Base-by-base conservation (phyloP, 805 yeast species). In the Yarrowia divulgata region DNA sequence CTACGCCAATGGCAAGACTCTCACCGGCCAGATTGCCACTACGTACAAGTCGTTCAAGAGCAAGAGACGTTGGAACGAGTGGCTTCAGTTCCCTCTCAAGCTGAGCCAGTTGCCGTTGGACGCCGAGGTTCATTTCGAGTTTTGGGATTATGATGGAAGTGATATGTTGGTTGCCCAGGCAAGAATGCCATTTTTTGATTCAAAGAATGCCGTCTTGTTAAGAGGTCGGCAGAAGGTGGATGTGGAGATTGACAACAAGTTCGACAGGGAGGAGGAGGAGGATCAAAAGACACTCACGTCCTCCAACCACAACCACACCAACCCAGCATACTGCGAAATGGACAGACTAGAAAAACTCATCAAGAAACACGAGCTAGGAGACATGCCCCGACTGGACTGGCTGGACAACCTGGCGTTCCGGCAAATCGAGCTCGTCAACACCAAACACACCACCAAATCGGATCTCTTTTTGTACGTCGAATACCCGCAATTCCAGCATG, bases 1-100 rank as follows among this genome's bases (percentile, higher is more conserved):
- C 0, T 77, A 76, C 39, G 79, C 83, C 32, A 81, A 82, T 23
- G 81, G 80, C 9, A 79, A 83, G 70, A 84, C 86, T 0, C 69
- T 86, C 32, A 83, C 87, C 0, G 75, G 82, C 4, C 87, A 88
- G 0, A 80, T 84, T 1, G 79, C 81, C 8, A 83, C 88, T 0
- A 77, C 85, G 1, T 85, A 85, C 71, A 81, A 82, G 39, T 81
- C 85, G 2, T 84, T 85, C 71, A 80, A 81, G 70, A 69, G 73
- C 34, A 58, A 71, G 40, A 84, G 84, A 74, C 84, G 76, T 60
- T 91, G 95, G 93, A 85, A 89, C 73, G 86, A 87, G 70, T 89
- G 92, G 90, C 77, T 91, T 23, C 83, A 85, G 57, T 77, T 95
- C 58, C 94, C 98, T 0, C 84, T 93, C 1, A 82, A 83, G 68